A percentile compares a stretch with the other conserved stretches of the same genome.
phyloP scores from a whole-genome alignment of 495 filamentous ascomycete species.

The Xylaria cubensis region DNA sequence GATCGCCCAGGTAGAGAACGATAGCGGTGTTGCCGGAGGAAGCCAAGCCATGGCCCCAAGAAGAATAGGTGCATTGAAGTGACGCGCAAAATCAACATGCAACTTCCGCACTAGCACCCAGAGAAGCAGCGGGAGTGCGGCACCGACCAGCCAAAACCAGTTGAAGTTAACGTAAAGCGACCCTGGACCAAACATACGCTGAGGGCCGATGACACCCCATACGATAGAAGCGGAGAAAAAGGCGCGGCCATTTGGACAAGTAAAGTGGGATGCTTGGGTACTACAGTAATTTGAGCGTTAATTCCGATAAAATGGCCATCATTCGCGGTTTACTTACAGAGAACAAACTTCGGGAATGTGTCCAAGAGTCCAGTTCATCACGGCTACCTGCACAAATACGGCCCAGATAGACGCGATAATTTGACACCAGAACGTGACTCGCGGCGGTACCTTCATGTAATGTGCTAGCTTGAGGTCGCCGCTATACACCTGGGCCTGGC shows the following conservation, averaged over 20 bases:
- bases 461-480: conserved; percentile 64
- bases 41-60: conserved; percentile 64
- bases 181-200: conserved; percentile 62
- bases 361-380: conserved; percentile 67
- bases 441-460: conserved; percentile 72
- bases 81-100: conserved; percentile 51
- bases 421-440: conserved; percentile 65
- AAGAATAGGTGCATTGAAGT: conserved; percentile 64
- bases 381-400: conserved; percentile 63
- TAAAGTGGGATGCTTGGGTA: conserved; percentile 58
- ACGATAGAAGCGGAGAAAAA: conserved; percentile 63
- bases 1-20: conserved; percentile 65
- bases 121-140: conserved; percentile 54
- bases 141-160: conserved; percentile 66
- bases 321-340: conserved; percentile 29
- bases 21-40: conserved; percentile 65
- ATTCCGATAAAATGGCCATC: no score
- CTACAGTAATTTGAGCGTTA: conserved; percentile 19
- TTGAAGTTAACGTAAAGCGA: conserved; percentile 64
- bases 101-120: conserved; percentile 60
- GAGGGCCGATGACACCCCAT: conserved; percentile 65
- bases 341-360: conserved; percentile 61
- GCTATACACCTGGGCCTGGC: conserved; percentile 59
- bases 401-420: conserved; percentile 63
- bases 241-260: conserved; percentile 66